Conservation (phyloP, 2,329 filamentous ascomycete genomes). For the Trichoderma cornu-damae region DNA sequence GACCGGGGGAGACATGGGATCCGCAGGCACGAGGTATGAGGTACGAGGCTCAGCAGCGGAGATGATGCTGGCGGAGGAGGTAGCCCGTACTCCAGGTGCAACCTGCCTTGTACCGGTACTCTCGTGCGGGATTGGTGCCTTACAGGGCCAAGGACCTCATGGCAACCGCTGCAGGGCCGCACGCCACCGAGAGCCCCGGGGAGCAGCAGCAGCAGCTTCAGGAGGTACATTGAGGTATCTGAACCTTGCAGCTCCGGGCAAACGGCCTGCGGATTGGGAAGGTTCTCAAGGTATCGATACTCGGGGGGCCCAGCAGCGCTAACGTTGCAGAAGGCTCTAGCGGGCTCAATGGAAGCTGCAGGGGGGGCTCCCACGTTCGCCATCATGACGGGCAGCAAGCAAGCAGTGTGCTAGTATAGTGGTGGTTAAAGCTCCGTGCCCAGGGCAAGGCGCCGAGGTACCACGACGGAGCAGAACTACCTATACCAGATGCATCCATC, state of each 20-base stretch:
- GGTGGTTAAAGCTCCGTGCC: neutral
- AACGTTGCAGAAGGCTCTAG: slow-evolving; percentile 2
- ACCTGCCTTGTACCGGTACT: neutral
- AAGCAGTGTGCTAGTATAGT: neutral
- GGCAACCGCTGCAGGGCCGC: slow-evolving; percentile 15
- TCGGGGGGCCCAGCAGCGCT: neutral
- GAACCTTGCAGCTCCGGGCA: neutral
- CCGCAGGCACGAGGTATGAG: slow-evolving; percentile 16
- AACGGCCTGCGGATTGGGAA: neutral
- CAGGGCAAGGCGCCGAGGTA: neutral
- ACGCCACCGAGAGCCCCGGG: slow-evolving; percentile 8
- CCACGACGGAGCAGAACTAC: neutral
- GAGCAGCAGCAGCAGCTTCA: neutral
- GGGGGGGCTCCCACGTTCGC: slow-evolving; percentile 14
- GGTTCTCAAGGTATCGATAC: neutral
- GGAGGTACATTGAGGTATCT: too few species aligned
- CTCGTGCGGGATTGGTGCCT: neutral
- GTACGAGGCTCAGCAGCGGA: slow-evolving; percentile 2
- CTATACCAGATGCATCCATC: neutral
- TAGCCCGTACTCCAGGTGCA: neutral
- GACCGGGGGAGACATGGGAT: slow-evolving; percentile 10
- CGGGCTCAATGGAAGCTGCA: slow-evolving; percentile 8
- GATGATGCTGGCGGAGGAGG: neutral
- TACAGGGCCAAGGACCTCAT: slow-evolving; percentile 5
- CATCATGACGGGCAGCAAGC: too few species aligned